These are phyloP conservation scores for Psilocybe subaeruginosa DNA, from an alignment of 768 basidiomycete species.

Conservation along the genomic window DNA sequence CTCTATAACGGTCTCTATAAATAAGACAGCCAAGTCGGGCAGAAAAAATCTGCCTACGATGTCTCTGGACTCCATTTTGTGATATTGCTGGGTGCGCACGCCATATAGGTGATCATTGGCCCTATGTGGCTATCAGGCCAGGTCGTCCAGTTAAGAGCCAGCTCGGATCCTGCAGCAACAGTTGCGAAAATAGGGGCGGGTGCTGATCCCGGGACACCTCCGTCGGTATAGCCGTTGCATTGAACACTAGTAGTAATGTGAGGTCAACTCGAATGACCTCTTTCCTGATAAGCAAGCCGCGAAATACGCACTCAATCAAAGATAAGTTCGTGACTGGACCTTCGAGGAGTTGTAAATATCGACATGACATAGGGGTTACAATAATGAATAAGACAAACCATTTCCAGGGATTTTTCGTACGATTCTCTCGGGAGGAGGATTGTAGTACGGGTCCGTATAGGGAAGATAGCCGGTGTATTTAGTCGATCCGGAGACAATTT, in stretches of 20 bases:
- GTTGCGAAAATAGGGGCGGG: slow-evolving; percentile 43
- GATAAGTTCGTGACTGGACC: slow-evolving; percentile 41
- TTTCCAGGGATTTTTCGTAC: slow-evolving; percentile 46
- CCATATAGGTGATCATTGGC: slow-evolving; percentile 51
- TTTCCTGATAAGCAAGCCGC: not conserved
- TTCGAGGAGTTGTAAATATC: slow-evolving; percentile 5
- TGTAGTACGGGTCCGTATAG: slow-evolving; percentile 37
- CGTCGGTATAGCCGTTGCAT: slow-evolving; percentile 34
- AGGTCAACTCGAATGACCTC: not conserved
- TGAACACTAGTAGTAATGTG: slow-evolving; percentile 27
- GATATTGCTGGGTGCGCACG: slow-evolving; percentile 45
- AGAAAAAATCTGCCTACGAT: slow-evolving; percentile 26
- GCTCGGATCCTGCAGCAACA: slow-evolving; percentile 40
- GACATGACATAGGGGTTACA: no score
- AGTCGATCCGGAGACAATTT: slow-evolving; percentile 33
- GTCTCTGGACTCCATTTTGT: slow-evolving; percentile 46
- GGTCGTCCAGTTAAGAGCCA: slow-evolving; percentile 45
- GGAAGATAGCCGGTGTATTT: slow-evolving; percentile 42
- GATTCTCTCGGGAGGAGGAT: slow-evolving; percentile 39
- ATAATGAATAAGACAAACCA: slow-evolving; percentile 24
- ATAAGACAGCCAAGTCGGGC: not conserved
- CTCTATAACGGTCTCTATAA: slow-evolving; percentile 23
- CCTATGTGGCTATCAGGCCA: slow-evolving; percentile 41
- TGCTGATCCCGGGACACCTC: slow-evolving; percentile 30
- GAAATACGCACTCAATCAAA: slow-evolving; percentile 35